A percentile compares a stretch with the other conserved stretches of the same genome.
Conservation (phyloP, 192 early-diverging fungal species). For the Rhizophagus prolifer region DNA sequence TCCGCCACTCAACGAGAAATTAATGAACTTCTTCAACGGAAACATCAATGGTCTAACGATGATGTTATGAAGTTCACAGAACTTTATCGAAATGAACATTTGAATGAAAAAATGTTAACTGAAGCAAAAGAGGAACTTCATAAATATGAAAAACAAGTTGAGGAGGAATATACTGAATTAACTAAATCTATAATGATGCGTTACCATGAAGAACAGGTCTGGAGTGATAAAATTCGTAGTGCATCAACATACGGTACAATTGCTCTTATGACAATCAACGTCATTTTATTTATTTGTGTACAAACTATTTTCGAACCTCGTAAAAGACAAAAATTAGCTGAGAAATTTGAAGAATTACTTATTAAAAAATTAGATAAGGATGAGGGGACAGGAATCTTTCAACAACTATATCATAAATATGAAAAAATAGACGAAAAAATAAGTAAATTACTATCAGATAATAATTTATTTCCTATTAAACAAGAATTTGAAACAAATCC, state of each 20-base stretch:
- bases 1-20: constrained; percentile 71
- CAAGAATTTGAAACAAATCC: background rate
- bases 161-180: constrained; percentile 60
- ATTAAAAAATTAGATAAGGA: background rate
- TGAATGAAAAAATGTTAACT: constrained; percentile 53
- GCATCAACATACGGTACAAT: constrained; percentile 75
- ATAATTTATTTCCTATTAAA: background rate
- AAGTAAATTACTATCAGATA: background rate
- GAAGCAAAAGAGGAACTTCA: constrained; percentile 48
- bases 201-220: constrained; percentile 83
- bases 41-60: constrained; percentile 70
- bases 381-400: background rate
- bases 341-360: constrained; percentile 58
- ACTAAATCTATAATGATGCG: constrained; percentile 70
- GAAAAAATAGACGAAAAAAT: background rate
- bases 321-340: constrained; percentile 64
- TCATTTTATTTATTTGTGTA: constrained; percentile 64
- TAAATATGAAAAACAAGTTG: constrained; percentile 61
- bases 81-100: constrained; percentile 70
- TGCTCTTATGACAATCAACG: constrained; percentile 68
- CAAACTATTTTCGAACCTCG: constrained; percentile 75
- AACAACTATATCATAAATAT: background rate
- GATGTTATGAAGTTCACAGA: constrained; percentile 77
- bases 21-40: constrained; percentile 75
- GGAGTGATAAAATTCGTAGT: constrained; percentile 83